Evolutionary conservation across 148 eudicot genomes (phyloP), one percentile per base, ranked within the genome.

Genomic region (Chenopodium quinoa): DNA sequence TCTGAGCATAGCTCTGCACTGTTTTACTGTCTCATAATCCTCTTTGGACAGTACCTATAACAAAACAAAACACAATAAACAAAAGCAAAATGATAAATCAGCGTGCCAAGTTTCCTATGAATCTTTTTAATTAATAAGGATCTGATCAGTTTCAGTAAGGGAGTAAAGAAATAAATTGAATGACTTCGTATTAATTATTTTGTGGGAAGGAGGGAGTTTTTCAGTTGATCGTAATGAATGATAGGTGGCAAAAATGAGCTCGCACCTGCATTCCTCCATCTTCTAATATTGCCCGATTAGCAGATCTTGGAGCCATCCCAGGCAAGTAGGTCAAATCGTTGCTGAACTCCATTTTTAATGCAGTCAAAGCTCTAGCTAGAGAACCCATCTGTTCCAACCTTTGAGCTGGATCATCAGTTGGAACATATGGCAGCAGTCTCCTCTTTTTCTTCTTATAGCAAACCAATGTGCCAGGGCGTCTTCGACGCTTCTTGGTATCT

Each of bases 231-330:
- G 3, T 19, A 7, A 66, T 40, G 73, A 40, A 66, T 23, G 6
- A 40, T 4, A 58, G 44, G 58, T 34, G 4, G 32, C 25, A 65
- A 65, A 54, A 0, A 23, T 69, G 44, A 71, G 73, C 29, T 34
- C 62, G 14, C 70, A 95, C 99, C 97, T 95, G 99, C 97, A 95
- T 95, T 77, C 98, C 99, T 60, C 93, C 95, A 84, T 87, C 83
- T 87, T 95, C 99, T 75, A 85, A 87, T 74, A 71, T 75, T 52
- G 99, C 92, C 72, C 86, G 90, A 84, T 95, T 95, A 75, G 98
- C 95, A 80, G 91, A 91, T 89, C 87, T 88, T 71, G 95, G 91
- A 88, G 99, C 95, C 94, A 92, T 90, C 62, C 75, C 87, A 17
- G 86, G 91, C 81, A 83, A n/a, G 86, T 95, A 95, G 37, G 91